phyloP scores from a whole-genome alignment of 1,284 basidiomycete species.

The Pascua guehoae region DNA sequence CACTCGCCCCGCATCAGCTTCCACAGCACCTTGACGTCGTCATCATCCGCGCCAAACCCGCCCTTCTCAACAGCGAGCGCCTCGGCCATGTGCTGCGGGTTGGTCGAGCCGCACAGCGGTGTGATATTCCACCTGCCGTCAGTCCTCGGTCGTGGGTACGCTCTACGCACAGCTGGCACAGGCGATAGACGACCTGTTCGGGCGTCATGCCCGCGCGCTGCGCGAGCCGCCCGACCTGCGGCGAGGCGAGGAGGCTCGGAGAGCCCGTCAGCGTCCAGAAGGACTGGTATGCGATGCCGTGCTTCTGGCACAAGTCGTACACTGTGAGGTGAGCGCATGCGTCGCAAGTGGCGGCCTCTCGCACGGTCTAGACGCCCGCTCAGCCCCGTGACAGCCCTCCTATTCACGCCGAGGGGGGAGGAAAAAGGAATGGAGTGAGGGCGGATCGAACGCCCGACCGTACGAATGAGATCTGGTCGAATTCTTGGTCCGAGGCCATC shows the following conservation, averaged over 20 bases:
- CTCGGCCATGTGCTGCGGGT: conserved; percentile 59
- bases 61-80: conserved; percentile 57
- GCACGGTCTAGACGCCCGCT: too few species aligned
- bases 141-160: background rate
- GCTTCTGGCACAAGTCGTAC: conserved; percentile 44
- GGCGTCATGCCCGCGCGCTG: conserved; percentile 56
- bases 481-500: too few species aligned
- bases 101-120: conserved; percentile 39
- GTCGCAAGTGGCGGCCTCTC: too few species aligned
- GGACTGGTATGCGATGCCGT: conserved; percentile 71
- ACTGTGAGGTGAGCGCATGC: conserved; percentile 17
- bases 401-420: too few species aligned
- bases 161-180: conserved; percentile 55
- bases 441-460: too few species aligned
- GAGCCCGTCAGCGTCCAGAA: conserved; percentile 83
- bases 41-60: conserved; percentile 44
- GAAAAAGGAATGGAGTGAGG: too few species aligned
- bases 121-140: conserved; percentile 39
- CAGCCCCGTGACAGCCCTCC: background rate
- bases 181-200: conserved; percentile 63
- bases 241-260: conserved; percentile 58
- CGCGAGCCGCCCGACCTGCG: conserved; percentile 54
- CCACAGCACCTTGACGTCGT: conserved; percentile 22
- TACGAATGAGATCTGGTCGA: too few species aligned
- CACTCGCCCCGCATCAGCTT: conserved; percentile 18